These are phyloP conservation scores for Nissolia schottii DNA, from an alignment of 306 rosid species.

Conservation along the genomic window DNA sequence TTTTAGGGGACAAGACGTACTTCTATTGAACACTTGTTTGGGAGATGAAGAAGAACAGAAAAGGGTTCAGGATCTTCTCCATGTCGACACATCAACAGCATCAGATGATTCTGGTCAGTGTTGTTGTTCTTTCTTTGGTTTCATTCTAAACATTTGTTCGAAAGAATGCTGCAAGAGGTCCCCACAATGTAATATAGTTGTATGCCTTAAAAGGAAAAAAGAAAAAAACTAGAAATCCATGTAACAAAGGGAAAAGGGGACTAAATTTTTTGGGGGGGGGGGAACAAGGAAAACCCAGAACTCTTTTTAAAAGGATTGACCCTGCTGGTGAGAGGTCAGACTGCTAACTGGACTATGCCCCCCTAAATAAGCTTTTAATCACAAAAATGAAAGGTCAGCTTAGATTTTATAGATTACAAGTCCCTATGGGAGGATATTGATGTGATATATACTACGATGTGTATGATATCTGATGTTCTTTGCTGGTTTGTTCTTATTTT, in stretches of 20 bases:
- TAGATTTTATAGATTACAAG: constrained; percentile 10
- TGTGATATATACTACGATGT: background rate
- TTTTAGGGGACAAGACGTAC: constrained; percentile 74
- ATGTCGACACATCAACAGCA: constrained; percentile 37
- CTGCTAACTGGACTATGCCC: constrained; percentile 1
- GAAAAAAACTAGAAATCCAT: background rate
- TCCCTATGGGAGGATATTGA: background rate
- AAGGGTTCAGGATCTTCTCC: constrained; percentile 61
- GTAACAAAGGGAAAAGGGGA: background rate
- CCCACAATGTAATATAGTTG: background rate
- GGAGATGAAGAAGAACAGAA: constrained; percentile 82
- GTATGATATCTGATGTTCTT: constrained; percentile 1
- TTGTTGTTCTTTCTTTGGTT: constrained; percentile 16
- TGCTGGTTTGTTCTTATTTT: constrained; percentile 9
- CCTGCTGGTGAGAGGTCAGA: background rate
- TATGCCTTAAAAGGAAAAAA: background rate
- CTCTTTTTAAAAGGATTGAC: background rate
- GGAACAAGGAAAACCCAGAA: background rate
- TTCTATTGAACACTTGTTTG: constrained; percentile 61
- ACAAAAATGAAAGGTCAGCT: background rate
- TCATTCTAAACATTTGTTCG: background rate
- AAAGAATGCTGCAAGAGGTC: background rate
- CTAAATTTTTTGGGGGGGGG: too few species aligned
- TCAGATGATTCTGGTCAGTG: constrained; percentile 64
- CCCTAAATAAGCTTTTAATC: background rate